These are phyloP conservation scores for Penicillium turbatum DNA, from an alignment of 495 filamentous ascomycete genomes.

Conservation along the genomic window DNA sequence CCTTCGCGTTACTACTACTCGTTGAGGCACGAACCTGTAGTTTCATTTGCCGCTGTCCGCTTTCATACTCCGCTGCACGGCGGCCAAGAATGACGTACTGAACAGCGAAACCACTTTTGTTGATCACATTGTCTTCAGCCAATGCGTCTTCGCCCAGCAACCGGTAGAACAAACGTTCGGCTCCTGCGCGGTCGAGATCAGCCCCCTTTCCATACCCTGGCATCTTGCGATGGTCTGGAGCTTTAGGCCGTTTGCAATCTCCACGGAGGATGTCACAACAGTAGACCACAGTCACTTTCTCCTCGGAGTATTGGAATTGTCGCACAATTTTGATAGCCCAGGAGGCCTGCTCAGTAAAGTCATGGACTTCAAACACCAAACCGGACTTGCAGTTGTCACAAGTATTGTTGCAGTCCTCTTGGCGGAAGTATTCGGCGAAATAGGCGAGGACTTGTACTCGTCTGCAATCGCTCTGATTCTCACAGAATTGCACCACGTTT, in stretches of 20 bases:
- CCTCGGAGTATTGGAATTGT: constrained; percentile 44
- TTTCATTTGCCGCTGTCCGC: constrained; percentile 49
- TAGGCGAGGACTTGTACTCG: constrained; percentile 85
- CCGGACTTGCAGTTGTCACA: constrained; percentile 88
- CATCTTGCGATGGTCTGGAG: constrained; percentile 42
- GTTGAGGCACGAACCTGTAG: constrained; percentile 57
- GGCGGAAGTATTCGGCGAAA: constrained; percentile 79
- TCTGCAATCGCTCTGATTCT: constrained; percentile 80
- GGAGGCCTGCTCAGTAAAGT: constrained; percentile 71
- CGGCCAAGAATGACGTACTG: constrained; percentile 57
- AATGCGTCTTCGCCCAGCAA: constrained; percentile 60
- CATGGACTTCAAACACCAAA: constrained; percentile 59
- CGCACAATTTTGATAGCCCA: constrained; percentile 63
- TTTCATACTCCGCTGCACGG: constrained; percentile 49
- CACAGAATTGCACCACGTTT: constrained; percentile 78
- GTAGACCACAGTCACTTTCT: constrained; percentile 50
- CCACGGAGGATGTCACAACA: constrained; percentile 61
- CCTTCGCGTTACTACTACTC: constrained; percentile 41
- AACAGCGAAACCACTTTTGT: constrained; percentile 53
- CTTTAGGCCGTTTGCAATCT: constrained; percentile 46
- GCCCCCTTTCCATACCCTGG: constrained; percentile 52
- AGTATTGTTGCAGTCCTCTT: constrained; percentile 60
- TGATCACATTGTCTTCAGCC: constrained; percentile 54
- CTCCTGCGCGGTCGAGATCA: constrained; percentile 53
- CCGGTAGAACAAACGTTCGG: constrained; percentile 61